Evolutionary conservation across 2,329 filamentous ascomycete genomes (phyloP), one percentile per base, ranked within the genome.

Genomic region (Aspergillus caelatus): DNA sequence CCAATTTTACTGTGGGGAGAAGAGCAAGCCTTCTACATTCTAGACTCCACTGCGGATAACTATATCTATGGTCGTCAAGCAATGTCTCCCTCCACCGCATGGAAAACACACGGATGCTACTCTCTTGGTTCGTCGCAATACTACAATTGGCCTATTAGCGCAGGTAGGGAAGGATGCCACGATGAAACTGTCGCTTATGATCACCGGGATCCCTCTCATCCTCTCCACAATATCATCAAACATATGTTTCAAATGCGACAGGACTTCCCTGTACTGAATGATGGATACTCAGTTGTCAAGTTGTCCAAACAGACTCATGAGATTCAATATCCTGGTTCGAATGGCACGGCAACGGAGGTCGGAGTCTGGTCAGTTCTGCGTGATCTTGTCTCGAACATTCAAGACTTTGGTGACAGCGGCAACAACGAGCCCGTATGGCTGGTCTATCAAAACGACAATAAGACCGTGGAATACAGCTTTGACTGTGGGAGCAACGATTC

Each of bases 41-140:
- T 89, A 3, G 88, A 90, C 70, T 88, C 85, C 63, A 88, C 87
- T 0, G 87, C 87, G 5, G 78, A 79, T 62, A 89, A 90, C 69
- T 90, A 90, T 70, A 82, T 90, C 48, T 90, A 86, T 71, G 88
- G 88, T 23, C 84, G 88, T 68, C 85, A 87, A 71, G 78, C 88
- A 2, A 89, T 90, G 83, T 84, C 85, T 10, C 82, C 86, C 3
- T 81, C 86, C 2, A 83, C 83, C 3, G 88, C 87, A 2, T 90
- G 88, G 88, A 85, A 88, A 68, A 81, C 83, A 41, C 88, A 90
- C 68, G 88, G 88, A 7, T 90, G 88, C 71, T 89, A 89, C 75
- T 77, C 78, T 16, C 79, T 89, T 4, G 80, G 81, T 21, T 84
- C 84, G 39, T 81, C 81, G 2, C 85, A 88, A 64, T 87, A 88